Percentiles rank a stretch among this genome's conserved stretches.
phyloP scores from a whole-genome alignment of 2,329 filamentous ascomycete genomes.

The Trematosphaeria pertusa region DNA sequence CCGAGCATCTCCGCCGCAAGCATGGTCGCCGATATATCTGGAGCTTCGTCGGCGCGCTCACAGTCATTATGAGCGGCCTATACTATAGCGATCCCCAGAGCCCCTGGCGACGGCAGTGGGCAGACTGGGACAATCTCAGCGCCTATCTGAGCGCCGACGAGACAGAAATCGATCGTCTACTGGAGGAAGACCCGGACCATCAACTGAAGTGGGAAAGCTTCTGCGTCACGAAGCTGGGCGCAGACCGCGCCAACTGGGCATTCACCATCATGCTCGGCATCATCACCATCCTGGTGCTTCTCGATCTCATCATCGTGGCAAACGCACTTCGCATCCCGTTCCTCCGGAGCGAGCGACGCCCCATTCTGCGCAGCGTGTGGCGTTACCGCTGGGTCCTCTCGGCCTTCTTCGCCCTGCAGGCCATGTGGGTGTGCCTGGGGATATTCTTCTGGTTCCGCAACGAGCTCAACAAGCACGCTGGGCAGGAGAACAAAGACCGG shows the following conservation, averaged over 20 bases:
- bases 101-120: neutral
- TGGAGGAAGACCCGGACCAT: conserved; percentile 1
- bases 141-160: neutral
- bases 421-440: conserved; percentile 12
- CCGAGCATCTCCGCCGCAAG: conserved; percentile 5
- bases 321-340: conserved; percentile 4
- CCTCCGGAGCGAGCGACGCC: neutral
- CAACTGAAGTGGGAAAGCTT: conserved; percentile 7
- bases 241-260: neutral
- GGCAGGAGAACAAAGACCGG: conserved; percentile 10
- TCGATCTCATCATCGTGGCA: conserved; percentile 2
- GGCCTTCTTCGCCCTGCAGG: neutral
- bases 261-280: neutral
- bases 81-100: conserved; percentile 1
- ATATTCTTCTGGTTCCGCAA: conserved; percentile 8
- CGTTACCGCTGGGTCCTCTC: conserved; percentile 3
- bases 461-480: conserved; percentile 1
- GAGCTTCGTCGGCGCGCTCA: conserved; percentile 3
- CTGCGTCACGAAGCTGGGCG: neutral
- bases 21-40: conserved; percentile 5
- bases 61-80: neutral
- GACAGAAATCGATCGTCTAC: neutral
- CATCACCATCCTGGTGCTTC: neutral
- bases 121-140: neutral
- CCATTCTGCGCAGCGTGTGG: conserved; percentile 1